Conservation (phyloP, 2,329 filamentous ascomycete genomes). For the Cladosporium sp. region DNA sequence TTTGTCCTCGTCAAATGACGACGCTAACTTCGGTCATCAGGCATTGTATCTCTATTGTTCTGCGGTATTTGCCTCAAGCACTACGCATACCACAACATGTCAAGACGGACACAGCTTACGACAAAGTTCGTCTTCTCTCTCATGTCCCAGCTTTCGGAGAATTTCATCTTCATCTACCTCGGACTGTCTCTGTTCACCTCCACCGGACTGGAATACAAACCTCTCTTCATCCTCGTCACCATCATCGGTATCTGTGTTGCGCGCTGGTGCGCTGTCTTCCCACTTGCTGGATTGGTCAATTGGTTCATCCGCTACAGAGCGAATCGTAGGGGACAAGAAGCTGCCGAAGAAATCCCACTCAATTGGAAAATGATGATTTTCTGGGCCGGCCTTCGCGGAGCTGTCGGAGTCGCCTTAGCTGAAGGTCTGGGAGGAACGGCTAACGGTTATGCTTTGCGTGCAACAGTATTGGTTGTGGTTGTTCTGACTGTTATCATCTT, state of each 20-base stretch:
- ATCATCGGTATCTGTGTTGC: conserved; percentile 88
- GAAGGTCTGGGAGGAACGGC: conserved; percentile 73
- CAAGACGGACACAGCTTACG: conserved; percentile 88
- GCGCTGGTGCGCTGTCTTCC: conserved; percentile 91
- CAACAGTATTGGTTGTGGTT: conserved; percentile 95
- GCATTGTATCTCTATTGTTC: conserved; percentile 93
- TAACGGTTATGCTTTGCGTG: conserved; percentile 77
- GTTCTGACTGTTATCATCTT: conserved; percentile 98
- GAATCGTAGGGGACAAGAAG: conserved; percentile 67
- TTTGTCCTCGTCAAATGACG: neutral
- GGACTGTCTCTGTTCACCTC: conserved; percentile 94
- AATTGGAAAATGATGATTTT: conserved; percentile 99
- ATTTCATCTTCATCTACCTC: conserved; percentile 99
- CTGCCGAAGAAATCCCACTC: conserved; percentile 83
- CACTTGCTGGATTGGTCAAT: conserved; percentile 83
- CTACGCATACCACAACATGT: conserved; percentile 99
- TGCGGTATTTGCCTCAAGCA: conserved; percentile 98
- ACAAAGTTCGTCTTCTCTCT: conserved; percentile 98
- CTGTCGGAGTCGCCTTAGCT: conserved; percentile 90
- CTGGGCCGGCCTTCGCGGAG: conserved; percentile 93
- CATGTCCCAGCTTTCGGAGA: conserved; percentile 90
- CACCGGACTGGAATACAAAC: conserved; percentile 81
- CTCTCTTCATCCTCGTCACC: conserved; percentile 89
- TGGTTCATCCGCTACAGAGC: conserved; percentile 87
- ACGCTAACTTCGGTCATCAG: conserved; percentile 42